Conservation (phyloP, 306 rosid genomes). For the Rosa lucieae region DNA sequence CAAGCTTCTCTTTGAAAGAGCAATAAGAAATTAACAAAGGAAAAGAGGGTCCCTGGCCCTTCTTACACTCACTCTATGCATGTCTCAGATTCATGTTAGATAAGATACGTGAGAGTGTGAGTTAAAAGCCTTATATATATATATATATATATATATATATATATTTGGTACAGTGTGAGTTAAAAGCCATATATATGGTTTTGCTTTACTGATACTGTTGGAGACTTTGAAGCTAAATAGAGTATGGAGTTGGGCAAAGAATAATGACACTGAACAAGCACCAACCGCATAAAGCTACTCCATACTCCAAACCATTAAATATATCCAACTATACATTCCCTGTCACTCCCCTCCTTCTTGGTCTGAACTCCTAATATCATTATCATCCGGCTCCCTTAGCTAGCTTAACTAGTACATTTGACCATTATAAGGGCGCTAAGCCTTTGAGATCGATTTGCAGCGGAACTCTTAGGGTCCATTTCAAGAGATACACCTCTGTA, state of each 20-base stretch:
- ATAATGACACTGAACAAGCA: constrained; percentile 37
- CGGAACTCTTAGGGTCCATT: neutral
- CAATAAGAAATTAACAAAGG: neutral
- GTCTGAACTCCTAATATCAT: neutral
- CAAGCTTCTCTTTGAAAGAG: constrained; percentile 17
- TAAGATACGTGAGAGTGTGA: neutral
- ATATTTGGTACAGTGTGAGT: neutral
- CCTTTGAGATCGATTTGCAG: neutral
- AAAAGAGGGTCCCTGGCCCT: neutral
- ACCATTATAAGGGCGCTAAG: too few species aligned
- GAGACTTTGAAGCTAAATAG: constrained; percentile 22
- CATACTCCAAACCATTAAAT: neutral
- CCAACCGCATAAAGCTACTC: constrained; percentile 31
- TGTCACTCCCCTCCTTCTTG: neutral
- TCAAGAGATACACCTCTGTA: neutral
- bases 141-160: too few species aligned
- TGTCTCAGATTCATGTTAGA: neutral
- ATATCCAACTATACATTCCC: neutral
- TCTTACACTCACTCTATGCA: neutral
- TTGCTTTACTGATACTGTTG: constrained; percentile 46
- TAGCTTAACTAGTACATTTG: too few species aligned
- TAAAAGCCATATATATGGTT: neutral
- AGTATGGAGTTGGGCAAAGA: constrained; percentile 48
- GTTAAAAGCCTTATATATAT: neutral
- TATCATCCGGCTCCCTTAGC: neutral